These are phyloP conservation scores for Cyclostephanos invisitatus DNA, from an alignment of 108 stramenopile species.

Conservation along the genomic window DNA sequence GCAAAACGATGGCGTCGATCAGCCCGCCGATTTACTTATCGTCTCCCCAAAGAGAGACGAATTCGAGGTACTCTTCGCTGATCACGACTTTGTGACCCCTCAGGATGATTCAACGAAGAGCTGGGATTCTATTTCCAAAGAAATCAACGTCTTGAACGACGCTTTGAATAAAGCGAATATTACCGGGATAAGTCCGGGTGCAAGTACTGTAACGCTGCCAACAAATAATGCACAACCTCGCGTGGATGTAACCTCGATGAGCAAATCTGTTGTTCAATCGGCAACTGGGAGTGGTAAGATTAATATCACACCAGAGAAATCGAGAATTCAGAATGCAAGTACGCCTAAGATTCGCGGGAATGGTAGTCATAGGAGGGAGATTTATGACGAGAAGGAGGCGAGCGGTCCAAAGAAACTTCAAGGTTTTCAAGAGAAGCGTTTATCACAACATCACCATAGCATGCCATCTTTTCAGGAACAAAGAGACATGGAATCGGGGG, in stretches of 20 bases:
- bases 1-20: not conserved
- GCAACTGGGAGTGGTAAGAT: not conserved
- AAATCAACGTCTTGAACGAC: not conserved
- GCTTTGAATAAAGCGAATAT: not conserved
- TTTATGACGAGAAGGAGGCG: conserved; percentile 9
- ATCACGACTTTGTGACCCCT: conserved; percentile 5
- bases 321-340: conserved; percentile 31
- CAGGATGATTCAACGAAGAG: not conserved
- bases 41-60: conserved; percentile 30
- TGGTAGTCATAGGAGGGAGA: conserved; percentile 16
- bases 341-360: conserved; percentile 44
- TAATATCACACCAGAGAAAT: not conserved
- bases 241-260: not conserved
- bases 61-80: conserved; percentile 37
- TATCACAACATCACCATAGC: not conserved
- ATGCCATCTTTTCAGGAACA: conserved; percentile 12
- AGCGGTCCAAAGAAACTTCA: not conserved
- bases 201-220: conserved; percentile 5
- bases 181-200: not conserved
- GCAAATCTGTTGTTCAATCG: not conserved
- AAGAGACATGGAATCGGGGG: not conserved
- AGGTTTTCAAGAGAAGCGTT: not conserved
- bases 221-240: conserved; percentile 5
- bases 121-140: conserved; percentile 8
- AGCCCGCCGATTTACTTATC: not conserved